A percentile compares a stretch with the other conserved stretches of the same genome.
phyloP scores from a whole-genome alignment of 495 filamentous ascomycete genomes.

The Oidiodendron maius region DNA sequence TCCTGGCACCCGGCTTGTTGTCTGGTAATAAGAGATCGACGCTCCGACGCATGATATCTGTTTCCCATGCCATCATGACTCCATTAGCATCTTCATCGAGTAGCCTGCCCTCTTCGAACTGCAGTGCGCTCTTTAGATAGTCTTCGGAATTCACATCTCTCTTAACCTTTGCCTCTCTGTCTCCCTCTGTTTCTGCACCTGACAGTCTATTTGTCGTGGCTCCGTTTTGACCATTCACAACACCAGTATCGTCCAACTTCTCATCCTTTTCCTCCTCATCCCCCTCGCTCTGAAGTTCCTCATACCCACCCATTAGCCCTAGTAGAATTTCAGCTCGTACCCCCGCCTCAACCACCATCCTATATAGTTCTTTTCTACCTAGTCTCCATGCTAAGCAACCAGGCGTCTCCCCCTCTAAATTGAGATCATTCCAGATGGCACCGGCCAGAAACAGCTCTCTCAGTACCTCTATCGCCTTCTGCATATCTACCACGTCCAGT shows the following conservation, averaged over 20 bases:
- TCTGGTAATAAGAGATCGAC: conserved; percentile 57
- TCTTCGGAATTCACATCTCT: conserved; percentile 35
- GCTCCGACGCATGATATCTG: conserved; percentile 76
- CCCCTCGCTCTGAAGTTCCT: conserved; percentile 57
- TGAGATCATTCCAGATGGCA: conserved; percentile 96
- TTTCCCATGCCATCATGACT: conserved; percentile 98
- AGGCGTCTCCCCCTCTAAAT: conserved; percentile 79
- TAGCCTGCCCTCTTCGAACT: conserved; percentile 62
- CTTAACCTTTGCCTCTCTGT: conserved; percentile 16
- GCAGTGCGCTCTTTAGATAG: conserved; percentile 74
- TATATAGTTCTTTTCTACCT: conserved; percentile 68
- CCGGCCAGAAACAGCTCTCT: conserved; percentile 76
- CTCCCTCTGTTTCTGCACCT: conserved; percentile 5
- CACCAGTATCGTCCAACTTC: conserved; percentile 20
- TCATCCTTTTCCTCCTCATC: conserved; percentile 52
- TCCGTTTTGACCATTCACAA: conserved; percentile 20
- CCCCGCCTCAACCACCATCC: conserved; percentile 83
- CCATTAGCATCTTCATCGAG: conserved; percentile 78
- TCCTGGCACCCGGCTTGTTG: conserved; percentile 48
- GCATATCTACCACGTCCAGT: conserved; percentile 39
- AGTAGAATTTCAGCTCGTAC: conserved; percentile 86
- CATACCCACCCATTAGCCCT: conserved; percentile 69
- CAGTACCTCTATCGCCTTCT: conserved; percentile 58
- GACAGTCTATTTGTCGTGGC: conserved; percentile 6
- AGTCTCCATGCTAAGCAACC: conserved; percentile 78